Base-by-base conservation (phyloP, 192 early-diverging fungal species). In the Coemansia sp. region DNA sequence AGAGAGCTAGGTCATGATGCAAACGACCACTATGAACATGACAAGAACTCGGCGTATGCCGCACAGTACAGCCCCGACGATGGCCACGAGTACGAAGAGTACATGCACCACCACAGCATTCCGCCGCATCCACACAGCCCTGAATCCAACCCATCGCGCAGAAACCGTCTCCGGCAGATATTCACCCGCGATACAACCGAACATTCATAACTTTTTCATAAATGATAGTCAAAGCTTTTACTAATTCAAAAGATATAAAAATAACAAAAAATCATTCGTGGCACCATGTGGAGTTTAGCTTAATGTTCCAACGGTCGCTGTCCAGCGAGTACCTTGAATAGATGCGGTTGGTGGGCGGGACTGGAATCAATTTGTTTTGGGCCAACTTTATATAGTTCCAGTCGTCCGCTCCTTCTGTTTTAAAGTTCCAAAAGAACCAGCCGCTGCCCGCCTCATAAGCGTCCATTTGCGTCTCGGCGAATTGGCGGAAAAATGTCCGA, bases 361-460 rank as follows among this genome's bases (percentile, higher is more conserved):
- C 64, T 5, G 88, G 89, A 49, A 89, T 71, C 66, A 87, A 84
- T 1, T 86, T 87, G 53, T 84, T 67, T 36, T 86, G 71, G 9
- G 84, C 86, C n/a, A 87, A 81, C 58, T 86, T 81, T 7, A 89
- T 86, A 53, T 91, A 91, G 50, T 88, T 86, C 89, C 89, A 91
- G 49, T 87, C 82, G 15, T 87, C 86, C 15, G 87, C 86, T 11
- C 77, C 66, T 28, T 91, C 88, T 0, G 89, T 86, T 70, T 89
- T 91, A 63, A 88, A 91, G 62, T 86, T 89, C 89, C 89, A 91
- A 37, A 84, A 91, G 63, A 87, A 86, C 88, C 89, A 91, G 0
- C 88, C 89, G 50, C 81, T 69, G 10, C 85, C 80, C n/a, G 62
- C 64, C 64, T 89, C 87, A 57, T 85, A 91, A 0, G 90, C 84